phyloP scores from a whole-genome alignment of 2,329 filamentous ascomycete species.

The Penicillium sp. region DNA sequence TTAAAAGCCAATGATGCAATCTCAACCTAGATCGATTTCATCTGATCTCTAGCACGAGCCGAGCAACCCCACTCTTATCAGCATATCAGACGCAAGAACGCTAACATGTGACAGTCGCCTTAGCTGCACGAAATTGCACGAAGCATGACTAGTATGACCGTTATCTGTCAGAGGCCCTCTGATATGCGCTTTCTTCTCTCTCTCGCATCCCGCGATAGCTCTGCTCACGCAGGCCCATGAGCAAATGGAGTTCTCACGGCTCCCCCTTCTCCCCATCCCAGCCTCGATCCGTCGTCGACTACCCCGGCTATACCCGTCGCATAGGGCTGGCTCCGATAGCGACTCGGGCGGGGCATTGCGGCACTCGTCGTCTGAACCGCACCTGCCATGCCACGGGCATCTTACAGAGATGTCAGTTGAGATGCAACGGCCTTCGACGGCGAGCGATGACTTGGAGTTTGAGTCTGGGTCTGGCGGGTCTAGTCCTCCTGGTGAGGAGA shows the following conservation, averaged over 20 bases:
- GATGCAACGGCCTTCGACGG: conserved; percentile 17
- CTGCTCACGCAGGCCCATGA: neutral
- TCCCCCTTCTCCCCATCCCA: conserved; percentile 25
- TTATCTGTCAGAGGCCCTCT: conserved; percentile 13
- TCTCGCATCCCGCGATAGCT: neutral
- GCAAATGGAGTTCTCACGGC: conserved; percentile 20
- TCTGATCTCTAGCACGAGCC: neutral
- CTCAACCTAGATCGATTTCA: neutral
- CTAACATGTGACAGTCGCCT: conserved; percentile 22
- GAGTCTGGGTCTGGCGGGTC: conserved; percentile 16
- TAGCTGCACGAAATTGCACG: conserved; percentile 9
- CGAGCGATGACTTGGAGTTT: conserved; percentile 22
- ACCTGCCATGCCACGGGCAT: conserved; percentile 9
- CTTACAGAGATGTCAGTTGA: conserved; percentile 1
- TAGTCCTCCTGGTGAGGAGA: conserved; percentile 6
- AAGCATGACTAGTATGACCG: conserved; percentile 5
- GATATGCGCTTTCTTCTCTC: neutral
- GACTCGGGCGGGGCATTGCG: conserved; percentile 7
- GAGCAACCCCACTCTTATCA: conserved; percentile 12
- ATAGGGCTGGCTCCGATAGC: conserved; percentile 11
- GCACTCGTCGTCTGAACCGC: conserved; percentile 17
- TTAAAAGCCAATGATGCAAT: neutral
- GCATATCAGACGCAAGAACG: conserved; percentile 16
- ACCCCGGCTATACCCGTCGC: conserved; percentile 22
- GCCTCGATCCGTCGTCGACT: conserved; percentile 30